Evolutionary conservation across 2,329 filamentous ascomycete species (phyloP).

Genomic region (Setomelanomma holmii): DNA sequence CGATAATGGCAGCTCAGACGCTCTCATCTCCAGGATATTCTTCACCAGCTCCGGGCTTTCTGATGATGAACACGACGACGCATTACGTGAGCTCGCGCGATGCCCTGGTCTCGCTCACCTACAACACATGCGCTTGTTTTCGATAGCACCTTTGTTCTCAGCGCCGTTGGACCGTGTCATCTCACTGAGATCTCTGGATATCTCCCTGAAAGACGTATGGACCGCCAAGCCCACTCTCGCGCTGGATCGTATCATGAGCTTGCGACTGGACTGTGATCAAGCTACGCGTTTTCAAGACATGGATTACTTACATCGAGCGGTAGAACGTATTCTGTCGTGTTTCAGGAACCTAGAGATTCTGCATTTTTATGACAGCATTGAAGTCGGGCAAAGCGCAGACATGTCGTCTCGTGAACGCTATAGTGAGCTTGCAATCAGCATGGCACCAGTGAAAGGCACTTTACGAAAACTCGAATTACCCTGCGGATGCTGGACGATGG

Average conservation of each 20-base stretch:
- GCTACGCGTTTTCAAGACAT: background rate
- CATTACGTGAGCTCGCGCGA: background rate
- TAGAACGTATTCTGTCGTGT: background rate
- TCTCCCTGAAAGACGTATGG: background rate
- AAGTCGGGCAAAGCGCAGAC: too few species aligned
- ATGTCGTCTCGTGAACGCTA: background rate
- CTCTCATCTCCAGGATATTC: background rate
- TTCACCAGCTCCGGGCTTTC: background rate
- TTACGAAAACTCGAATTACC: background rate
- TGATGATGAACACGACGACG: background rate
- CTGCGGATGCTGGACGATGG: background rate
- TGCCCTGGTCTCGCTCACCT: background rate
- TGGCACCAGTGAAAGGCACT: too few species aligned
- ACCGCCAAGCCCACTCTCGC: background rate
- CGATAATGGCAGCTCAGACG: background rate
- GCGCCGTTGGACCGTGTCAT: background rate
- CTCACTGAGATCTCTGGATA: background rate
- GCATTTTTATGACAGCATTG: too few species aligned
- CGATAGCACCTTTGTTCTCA: background rate
- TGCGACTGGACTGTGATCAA: background rate
- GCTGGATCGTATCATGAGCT: background rate
- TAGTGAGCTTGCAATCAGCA: too few species aligned
- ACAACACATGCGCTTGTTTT: background rate
- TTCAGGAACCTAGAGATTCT: background rate
- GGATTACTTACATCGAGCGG: background rate